Percentiles rank a stretch among this genome's conserved stretches.
Conservation (phyloP, 768 basidiomycete genomes). For the Pulveroboletus sp. region DNA sequence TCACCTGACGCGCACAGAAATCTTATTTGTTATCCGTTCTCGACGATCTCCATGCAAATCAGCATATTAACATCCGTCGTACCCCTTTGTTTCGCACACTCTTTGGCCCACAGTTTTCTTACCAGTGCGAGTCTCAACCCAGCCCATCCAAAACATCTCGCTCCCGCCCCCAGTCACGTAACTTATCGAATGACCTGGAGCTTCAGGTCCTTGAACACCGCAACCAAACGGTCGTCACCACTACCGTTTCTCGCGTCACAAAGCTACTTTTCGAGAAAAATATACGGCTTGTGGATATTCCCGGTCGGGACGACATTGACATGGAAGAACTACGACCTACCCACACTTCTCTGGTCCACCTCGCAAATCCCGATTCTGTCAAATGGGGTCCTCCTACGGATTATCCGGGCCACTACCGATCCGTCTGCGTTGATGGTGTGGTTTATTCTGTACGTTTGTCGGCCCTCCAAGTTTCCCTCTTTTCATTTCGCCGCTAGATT, state of each 20-base stretch:
- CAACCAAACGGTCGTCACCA: conserved; percentile 42
- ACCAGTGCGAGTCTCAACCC: conserved; percentile 17
- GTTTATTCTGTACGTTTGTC: conserved; percentile 46
- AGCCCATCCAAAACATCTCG: conserved; percentile 18
- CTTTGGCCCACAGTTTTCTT: conserved; percentile 24
- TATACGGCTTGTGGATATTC: conserved; percentile 37
- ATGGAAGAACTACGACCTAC: conserved; percentile 12
- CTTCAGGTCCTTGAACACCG: conserved; percentile 36
- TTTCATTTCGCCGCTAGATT: conserved; percentile 37
- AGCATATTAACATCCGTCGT: conserved; percentile 31
- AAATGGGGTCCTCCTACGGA: conserved; percentile 32
- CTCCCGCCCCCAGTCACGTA: conserved; percentile 10
- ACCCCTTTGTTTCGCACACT: conserved; percentile 42
- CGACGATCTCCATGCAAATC: conserved; percentile 35
- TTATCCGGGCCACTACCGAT: conserved; percentile 36
- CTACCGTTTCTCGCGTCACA: conserved; percentile 45
- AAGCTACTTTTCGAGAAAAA: conserved; percentile 45
- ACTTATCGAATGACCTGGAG: conserved; percentile 16
- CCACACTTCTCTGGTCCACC: conserved; percentile 21
- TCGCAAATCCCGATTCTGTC: conserved; percentile 32
- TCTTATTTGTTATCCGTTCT: conserved; percentile 42
- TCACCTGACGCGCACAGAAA: conserved; percentile 30
- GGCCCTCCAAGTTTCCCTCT: background rate
- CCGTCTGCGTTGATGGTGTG: conserved; percentile 55
- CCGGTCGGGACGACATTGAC: conserved; percentile 27